Base-by-base conservation (phyloP, 345 rosid species). In the Citrus reticulata region DNA sequence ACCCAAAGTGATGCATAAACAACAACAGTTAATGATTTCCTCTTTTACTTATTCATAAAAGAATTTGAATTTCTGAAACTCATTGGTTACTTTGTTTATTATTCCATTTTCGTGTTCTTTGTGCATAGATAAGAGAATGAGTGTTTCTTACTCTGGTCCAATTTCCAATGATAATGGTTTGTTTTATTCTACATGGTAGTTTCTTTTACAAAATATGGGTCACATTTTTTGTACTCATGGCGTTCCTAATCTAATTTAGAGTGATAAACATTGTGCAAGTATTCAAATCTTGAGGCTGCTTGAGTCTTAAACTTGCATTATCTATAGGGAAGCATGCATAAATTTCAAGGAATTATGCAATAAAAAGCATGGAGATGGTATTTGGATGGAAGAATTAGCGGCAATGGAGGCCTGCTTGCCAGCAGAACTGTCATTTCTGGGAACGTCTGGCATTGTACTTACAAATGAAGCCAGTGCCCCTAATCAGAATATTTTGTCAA, bases 341-440 rank as follows among this genome's bases (percentile, higher is more conserved):
- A 88, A 89, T 71, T 94, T 90, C 86, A 94, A 89, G 86, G 94
- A 93, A 70, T 81, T 91, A 77, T 89, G 93, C 82, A 90, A 87
- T 86, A 88, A 89, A 83, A 94, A 93, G 89, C 91, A 76, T 24
- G 87, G 89, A 1, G 96, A 93, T 32, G 90, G 90, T 70, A 92
- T 87, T 61, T 92, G 97, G 97, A 94, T 94, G 88, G 88, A 92
- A 49, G 95, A 94, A 85, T 76, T 94, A 84, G 93, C 92, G 9
- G 98, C 97, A 55, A 91, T 94, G 82, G 85, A 89, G 87, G 94
- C 91, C 20, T 90, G 79, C 61, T 78, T 86, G 35, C 90, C 94
- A 20, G 65, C 85, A 0, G 91, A 92, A 35, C 84, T 92, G 76
- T 76, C 93, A 40, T 70, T 86, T 42, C 22, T 85, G 25, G 91